A percentile compares a stretch with the other conserved stretches of the same genome.
Evolutionary conservation across 2,329 filamentous ascomycete species (phyloP).

Genomic region (Cytospora piceicola): DNA sequence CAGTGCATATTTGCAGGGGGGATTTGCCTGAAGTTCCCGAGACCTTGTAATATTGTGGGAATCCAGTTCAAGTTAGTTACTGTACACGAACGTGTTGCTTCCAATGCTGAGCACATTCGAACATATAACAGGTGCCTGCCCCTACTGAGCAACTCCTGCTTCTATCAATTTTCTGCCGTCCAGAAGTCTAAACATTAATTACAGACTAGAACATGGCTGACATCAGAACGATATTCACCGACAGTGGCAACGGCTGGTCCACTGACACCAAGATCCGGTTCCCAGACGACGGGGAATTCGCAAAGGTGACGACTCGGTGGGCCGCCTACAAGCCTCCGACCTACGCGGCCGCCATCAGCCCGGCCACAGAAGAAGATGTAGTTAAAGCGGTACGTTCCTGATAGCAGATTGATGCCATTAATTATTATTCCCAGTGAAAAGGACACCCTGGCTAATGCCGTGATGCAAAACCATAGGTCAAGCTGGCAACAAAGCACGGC

Average conservation of each 20-base stretch:
- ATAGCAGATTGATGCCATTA: too few relatives aligned
- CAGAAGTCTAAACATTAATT: neutral
- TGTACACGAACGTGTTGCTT: neutral
- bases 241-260: conserved; percentile 1
- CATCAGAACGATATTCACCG: neutral
- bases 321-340: conserved; percentile 5
- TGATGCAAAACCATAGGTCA: neutral
- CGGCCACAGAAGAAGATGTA: conserved; percentile 5
- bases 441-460: neutral
- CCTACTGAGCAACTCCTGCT: neutral
- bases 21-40: neutral
- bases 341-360: conserved; percentile 11
- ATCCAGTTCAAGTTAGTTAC: neutral
- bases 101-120: neutral
- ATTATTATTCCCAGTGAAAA: neutral
- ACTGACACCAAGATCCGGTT: neutral
- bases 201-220: neutral
- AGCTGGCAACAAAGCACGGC: conserved; percentile 1
- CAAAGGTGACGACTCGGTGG: conserved; percentile 7
- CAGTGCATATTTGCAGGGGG: neutral
- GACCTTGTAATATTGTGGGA: neutral
- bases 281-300: neutral
- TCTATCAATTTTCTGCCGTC: neutral
- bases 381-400: neutral
- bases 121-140: neutral